Conservation (phyloP, 108 stramenopile species). For the Cylindrotheca closterium region DNA sequence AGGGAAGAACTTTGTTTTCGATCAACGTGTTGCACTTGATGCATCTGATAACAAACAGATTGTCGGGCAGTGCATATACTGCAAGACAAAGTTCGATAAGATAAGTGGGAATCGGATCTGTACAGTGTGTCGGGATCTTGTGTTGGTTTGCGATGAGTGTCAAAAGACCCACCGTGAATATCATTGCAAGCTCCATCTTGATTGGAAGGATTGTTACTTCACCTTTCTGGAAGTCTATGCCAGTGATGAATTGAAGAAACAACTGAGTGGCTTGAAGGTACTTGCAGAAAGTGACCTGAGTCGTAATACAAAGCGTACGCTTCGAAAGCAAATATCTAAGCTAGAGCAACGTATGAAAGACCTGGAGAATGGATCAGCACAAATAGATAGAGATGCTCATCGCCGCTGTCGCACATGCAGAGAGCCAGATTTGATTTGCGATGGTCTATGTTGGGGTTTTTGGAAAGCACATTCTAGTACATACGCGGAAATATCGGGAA, state of each 20-base stretch:
- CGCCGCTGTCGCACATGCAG: conserved; percentile 68
- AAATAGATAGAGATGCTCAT: conserved; percentile 42
- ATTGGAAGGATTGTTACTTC: conserved; percentile 71
- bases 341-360: conserved; percentile 38
- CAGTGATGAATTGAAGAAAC: conserved; percentile 42
- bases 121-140: conserved; percentile 74
- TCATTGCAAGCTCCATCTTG: conserved; percentile 65
- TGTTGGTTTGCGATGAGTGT: conserved; percentile 63
- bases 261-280: conserved; percentile 27
- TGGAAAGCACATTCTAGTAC: conserved; percentile 43
- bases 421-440: conserved; percentile 52
- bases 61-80: conserved; percentile 65
- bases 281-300: conserved; percentile 39
- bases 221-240: conserved; percentile 69
- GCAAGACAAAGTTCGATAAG: conserved; percentile 52
- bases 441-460: conserved; percentile 83
- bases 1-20: conserved; percentile 94
- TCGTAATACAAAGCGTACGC: conserved; percentile 55
- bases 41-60: conserved; percentile 24
- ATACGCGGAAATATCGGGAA: conserved; percentile 10
- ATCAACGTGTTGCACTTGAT: conserved; percentile 74
- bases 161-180: conserved; percentile 51
- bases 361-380: conserved; percentile 22
- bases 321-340: conserved; percentile 67
- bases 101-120: conserved; percentile 67